Evolutionary conservation across 2,329 filamentous ascomycete species (phyloP).

Genomic region (Pyrenochaeta sp.): DNA sequence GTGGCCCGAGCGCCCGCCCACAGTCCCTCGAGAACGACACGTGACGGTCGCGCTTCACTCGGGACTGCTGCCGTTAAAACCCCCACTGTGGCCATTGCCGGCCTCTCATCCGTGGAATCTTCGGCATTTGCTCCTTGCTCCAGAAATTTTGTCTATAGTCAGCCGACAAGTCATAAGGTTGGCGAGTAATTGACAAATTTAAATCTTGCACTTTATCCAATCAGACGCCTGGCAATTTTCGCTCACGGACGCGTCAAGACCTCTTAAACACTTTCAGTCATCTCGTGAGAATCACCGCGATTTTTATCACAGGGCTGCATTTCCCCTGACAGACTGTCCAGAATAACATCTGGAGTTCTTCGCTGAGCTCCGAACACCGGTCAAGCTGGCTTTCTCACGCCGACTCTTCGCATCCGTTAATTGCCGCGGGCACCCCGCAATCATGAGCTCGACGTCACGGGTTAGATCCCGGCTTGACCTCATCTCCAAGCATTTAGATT

Average conservation of each 20-base stretch:
- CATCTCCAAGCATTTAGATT: slow-evolving; percentile 67
- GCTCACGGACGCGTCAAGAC: slow-evolving; percentile 7
- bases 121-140: slow-evolving; percentile 3
- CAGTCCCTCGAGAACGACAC: slow-evolving; percentile 8
- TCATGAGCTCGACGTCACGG: slow-evolving; percentile 44
- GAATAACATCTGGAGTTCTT: slow-evolving; percentile 5
- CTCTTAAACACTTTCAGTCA: not conserved
- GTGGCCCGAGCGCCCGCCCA: slow-evolving; percentile 6
- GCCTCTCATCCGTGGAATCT: slow-evolving; percentile 9
- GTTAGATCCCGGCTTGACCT: slow-evolving; percentile 63
- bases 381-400: slow-evolving; percentile 45
- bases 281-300: slow-evolving; percentile 1
- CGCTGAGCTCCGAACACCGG: slow-evolving; percentile 37
- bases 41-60: slow-evolving; percentile 20
- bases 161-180: not conserved
- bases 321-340: slow-evolving; percentile 3
- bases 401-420: slow-evolving; percentile 29
- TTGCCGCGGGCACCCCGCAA: slow-evolving; percentile 39
- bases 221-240: slow-evolving; percentile 7
- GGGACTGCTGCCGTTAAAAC: slow-evolving; percentile 5
- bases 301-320: too few relatives aligned
- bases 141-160: not conserved
- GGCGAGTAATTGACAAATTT: slow-evolving; percentile 1
- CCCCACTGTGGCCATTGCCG: slow-evolving; percentile 4
- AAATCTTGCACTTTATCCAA: slow-evolving; percentile 10